Conservation (phyloP, 768 basidiomycete species). For the Lepiota subincarnata region DNA sequence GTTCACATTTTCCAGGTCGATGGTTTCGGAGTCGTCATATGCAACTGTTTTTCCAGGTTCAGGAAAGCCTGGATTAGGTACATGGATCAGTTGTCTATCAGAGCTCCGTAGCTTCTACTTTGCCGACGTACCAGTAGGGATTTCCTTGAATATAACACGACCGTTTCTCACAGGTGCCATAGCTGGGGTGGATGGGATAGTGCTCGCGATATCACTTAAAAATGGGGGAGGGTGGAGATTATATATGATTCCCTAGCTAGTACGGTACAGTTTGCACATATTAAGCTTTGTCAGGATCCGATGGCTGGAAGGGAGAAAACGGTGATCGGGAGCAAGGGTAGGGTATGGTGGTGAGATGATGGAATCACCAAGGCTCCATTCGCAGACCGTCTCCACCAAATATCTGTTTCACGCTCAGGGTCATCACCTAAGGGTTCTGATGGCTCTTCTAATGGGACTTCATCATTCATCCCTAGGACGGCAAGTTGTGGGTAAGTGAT, state of each 20-base stretch:
- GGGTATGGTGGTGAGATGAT: too few relatives aligned
- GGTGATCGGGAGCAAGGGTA: too few relatives aligned
- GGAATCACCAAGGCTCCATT: slow-evolving; percentile 85
- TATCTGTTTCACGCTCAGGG: slow-evolving; percentile 94
- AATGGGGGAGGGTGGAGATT: too few relatives aligned
- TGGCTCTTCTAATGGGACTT: slow-evolving; percentile 79
- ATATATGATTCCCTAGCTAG: too few relatives aligned
- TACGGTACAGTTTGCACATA: too few relatives aligned
- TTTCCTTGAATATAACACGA: slow-evolving; percentile 26
- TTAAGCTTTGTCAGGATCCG: too few relatives aligned
- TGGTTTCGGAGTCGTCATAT: slow-evolving; percentile 34
- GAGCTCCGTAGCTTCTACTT: not conserved
- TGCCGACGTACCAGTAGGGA: slow-evolving; percentile 19
- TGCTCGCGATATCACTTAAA: not conserved
- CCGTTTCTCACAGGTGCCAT: slow-evolving; percentile 22
- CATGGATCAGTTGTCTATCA: not conserved
- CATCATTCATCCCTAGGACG: slow-evolving; percentile 85
- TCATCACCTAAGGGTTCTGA: slow-evolving; percentile 93
- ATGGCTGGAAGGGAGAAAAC: too few relatives aligned
- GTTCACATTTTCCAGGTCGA: slow-evolving; percentile 38
- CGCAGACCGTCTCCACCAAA: slow-evolving; percentile 93
- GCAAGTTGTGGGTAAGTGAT: slow-evolving; percentile 78
- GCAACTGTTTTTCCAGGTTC: slow-evolving; percentile 35
- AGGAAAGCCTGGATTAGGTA: slow-evolving; percentile 19
- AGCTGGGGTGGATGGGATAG: not conserved